A percentile compares a stretch with the other conserved stretches of the same genome.
Evolutionary conservation across 2,329 filamentous ascomycete genomes (phyloP).

Genomic region (Escovopsis sp.): DNA sequence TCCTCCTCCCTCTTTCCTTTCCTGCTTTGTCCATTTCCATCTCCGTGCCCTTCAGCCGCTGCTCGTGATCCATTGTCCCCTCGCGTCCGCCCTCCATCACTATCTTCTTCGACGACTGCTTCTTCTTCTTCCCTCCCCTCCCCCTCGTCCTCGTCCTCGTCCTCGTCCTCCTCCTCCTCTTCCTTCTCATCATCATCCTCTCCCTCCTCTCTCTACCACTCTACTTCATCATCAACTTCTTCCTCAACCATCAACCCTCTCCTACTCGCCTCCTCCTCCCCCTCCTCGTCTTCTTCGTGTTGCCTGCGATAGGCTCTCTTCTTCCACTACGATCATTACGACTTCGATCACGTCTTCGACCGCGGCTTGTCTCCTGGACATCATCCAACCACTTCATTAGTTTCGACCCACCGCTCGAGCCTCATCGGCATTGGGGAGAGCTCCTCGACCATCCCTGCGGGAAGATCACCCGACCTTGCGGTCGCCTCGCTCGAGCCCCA

Average conservation of each 20-base stretch:
- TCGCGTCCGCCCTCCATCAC: constrained; percentile 1
- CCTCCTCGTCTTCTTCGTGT: background rate
- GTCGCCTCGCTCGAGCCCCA: constrained; percentile 7
- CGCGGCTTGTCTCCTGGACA: no score
- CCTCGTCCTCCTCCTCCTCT: constrained; percentile 1
- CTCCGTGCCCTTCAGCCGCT: background rate
- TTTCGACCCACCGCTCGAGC: background rate
- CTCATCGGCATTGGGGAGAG: no score
- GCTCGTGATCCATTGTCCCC: constrained; percentile 3
- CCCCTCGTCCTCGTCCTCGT: constrained; percentile 1
- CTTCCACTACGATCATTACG: background rate
- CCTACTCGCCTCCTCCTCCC: constrained; percentile 1
- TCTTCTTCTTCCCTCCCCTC: background rate
- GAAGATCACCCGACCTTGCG: background rate
- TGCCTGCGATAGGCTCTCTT: no score
- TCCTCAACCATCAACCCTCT: background rate
- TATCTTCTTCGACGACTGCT: constrained; percentile 1
- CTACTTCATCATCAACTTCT: background rate
- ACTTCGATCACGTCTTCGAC: no score
- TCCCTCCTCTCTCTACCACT: background rate
- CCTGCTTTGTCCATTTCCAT: background rate
- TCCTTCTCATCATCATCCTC: background rate
- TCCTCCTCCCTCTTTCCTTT: background rate
- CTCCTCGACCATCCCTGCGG: no score
- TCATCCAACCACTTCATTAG: no score